Conservation (phyloP, 2,329 filamentous ascomycete genomes). For the Colletotrichum sp. region DNA sequence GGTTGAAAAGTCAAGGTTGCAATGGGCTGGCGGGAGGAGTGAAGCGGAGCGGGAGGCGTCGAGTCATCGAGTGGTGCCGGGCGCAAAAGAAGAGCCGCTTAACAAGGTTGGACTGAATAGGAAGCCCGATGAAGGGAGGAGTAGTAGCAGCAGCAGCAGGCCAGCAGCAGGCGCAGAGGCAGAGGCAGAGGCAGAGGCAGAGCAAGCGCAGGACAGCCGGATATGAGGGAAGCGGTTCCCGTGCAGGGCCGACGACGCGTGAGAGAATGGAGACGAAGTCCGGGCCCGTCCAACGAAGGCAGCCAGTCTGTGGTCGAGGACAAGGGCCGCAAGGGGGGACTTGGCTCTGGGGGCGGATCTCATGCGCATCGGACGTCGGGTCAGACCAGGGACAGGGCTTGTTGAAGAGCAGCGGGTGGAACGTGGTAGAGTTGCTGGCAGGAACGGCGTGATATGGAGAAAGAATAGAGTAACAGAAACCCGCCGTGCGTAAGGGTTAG, state of each 20-base stretch:
- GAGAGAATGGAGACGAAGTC: slow-evolving; percentile 16
- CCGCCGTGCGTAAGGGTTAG: neutral
- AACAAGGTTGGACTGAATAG: slow-evolving; percentile 18
- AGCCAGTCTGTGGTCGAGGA: slow-evolving; percentile 1
- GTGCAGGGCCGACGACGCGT: slow-evolving; percentile 10
- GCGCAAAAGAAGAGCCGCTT: slow-evolving; percentile 14
- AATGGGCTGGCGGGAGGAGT: neutral
- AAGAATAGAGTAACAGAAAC: slow-evolving; percentile 19
- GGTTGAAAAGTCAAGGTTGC: slow-evolving; percentile 17
- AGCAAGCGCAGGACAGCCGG: neutral
- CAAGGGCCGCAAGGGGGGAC: slow-evolving; percentile 12
- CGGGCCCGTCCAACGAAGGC: slow-evolving; percentile 8
- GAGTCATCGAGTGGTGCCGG: slow-evolving; percentile 18
- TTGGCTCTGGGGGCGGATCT: slow-evolving; percentile 21
- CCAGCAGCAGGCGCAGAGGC: neutral
- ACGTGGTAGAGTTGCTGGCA: slow-evolving; percentile 10
- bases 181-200: neutral
- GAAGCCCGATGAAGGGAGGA: slow-evolving; percentile 7
- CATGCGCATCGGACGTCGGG: slow-evolving; percentile 19
- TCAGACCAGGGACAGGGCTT: slow-evolving; percentile 16
- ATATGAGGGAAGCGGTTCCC: slow-evolving; percentile 6
- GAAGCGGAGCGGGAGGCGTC: slow-evolving; percentile 13
- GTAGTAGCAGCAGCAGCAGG: neutral
- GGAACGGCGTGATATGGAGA: slow-evolving; percentile 14
- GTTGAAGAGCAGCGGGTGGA: slow-evolving; percentile 9